These are phyloP conservation scores for Fraxinus paxiana DNA, from an alignment of 305 asterid genomes.

Conservation along the genomic window DNA sequence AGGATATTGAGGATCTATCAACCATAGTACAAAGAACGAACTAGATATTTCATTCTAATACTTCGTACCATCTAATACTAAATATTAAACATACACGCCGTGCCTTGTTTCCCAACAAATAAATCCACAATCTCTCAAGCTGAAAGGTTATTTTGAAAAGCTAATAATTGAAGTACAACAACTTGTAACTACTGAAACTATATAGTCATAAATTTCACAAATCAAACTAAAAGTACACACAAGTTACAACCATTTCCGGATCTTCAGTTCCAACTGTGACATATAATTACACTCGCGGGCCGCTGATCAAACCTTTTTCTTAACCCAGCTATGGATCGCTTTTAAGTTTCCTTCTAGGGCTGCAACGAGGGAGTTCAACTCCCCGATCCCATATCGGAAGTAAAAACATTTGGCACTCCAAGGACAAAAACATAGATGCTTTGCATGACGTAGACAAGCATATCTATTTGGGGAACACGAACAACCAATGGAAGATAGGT, in stretches of 20 bases:
- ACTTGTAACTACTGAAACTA: neutral
- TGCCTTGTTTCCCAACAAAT: neutral
- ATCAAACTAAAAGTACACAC: neutral
- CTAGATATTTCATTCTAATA: neutral
- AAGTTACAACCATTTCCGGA: neutral
- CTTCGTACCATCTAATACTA: neutral
- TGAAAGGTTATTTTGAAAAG: neutral
- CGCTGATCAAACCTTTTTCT: conserved; percentile 31
- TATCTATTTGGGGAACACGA: conserved; percentile 58
- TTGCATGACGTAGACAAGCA: conserved; percentile 57
- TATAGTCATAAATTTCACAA: neutral
- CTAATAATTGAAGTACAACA: neutral
- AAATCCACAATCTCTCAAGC: neutral
- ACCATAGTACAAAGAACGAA: neutral
- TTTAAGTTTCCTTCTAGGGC: conserved; percentile 55
- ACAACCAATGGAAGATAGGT: conserved; percentile 64
- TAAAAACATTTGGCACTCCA: conserved; percentile 45
- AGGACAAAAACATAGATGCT: conserved; percentile 55
- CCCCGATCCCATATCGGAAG: conserved; percentile 39
- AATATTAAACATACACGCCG: neutral
- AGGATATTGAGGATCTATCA: neutral
- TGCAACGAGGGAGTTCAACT: conserved; percentile 55
- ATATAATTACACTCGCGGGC: neutral
- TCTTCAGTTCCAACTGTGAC: neutral
- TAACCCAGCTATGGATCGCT: conserved; percentile 40